Evolutionary conservation across 495 filamentous ascomycete genomes (phyloP).

Genomic region (Aspergillus incahuasiensis): DNA sequence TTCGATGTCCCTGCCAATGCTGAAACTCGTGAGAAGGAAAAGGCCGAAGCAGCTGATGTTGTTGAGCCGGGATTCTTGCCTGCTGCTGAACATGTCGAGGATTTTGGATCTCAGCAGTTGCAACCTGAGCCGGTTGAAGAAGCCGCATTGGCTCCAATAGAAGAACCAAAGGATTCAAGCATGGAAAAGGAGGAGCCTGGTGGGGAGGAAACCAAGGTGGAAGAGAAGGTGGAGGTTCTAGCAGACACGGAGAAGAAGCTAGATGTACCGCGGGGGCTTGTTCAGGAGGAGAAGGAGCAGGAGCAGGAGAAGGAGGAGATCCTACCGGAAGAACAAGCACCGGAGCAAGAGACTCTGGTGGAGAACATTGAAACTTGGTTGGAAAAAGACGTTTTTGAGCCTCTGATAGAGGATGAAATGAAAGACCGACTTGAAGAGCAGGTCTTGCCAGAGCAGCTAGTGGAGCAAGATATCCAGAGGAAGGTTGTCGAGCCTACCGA

Average conservation of each 20-base stretch:
- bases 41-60: not conserved
- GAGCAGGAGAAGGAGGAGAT: not conserved
- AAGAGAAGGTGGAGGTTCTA: not conserved
- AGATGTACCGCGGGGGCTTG: not conserved
- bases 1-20: not conserved
- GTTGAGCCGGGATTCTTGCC: not conserved
- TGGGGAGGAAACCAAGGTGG: not conserved
- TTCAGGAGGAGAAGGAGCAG: not conserved
- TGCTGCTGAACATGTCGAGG: not conserved
- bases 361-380: not conserved
- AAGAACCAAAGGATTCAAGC: not conserved
- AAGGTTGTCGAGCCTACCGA: not conserved
- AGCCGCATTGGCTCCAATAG: not conserved
- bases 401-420: too few species aligned
- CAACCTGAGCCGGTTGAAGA: not conserved
- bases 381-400: too few species aligned
- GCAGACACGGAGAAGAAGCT: not conserved
- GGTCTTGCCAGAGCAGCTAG: too few species aligned
- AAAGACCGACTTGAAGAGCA: too few species aligned
- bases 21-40: not conserved
- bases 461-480: not conserved
- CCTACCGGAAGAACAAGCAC: not conserved
- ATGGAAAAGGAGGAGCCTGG: not conserved
- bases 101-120: not conserved
- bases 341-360: not conserved